These are phyloP conservation scores for Arbutus unedo DNA, from an alignment of 148 eudicot species.

Conservation along the genomic window DNA sequence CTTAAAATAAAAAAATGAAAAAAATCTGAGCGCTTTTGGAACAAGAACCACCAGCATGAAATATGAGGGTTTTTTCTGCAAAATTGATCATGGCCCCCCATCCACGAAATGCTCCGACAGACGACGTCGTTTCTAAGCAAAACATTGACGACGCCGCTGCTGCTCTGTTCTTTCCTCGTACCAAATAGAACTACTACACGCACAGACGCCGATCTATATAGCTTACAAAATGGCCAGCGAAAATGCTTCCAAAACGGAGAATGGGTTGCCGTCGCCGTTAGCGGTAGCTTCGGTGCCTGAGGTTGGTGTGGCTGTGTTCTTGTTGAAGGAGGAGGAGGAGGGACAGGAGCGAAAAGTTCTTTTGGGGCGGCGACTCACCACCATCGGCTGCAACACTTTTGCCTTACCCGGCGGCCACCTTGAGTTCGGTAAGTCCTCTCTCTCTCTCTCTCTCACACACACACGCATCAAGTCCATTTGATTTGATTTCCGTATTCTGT, in stretches of 20 bases:
- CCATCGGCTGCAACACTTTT: conserved; percentile 65
- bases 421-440: conserved; percentile 56
- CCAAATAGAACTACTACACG: neutral
- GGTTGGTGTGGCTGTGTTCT: conserved; percentile 72
- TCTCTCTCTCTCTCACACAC: neutral
- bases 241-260: neutral
- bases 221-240: neutral
- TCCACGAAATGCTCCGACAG: neutral
- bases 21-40: no score
- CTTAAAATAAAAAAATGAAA: no score
- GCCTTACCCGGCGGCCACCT: conserved; percentile 93
- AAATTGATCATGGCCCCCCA: no score
- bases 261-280: neutral
- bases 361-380: conserved; percentile 70
- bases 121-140: neutral
- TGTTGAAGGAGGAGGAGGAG: conserved; percentile 30
- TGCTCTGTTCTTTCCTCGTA: neutral
- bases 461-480: neutral
- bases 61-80: no score
- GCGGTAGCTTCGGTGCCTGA: conserved; percentile 25
- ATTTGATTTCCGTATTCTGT: neutral
- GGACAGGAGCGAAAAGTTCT: conserved; percentile 39
- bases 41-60: no score
- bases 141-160: neutral
- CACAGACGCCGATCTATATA: neutral